These are phyloP conservation scores for Trichoderma parareesei DNA, from an alignment of 495 filamentous ascomycete genomes.

Conservation along the genomic window DNA sequence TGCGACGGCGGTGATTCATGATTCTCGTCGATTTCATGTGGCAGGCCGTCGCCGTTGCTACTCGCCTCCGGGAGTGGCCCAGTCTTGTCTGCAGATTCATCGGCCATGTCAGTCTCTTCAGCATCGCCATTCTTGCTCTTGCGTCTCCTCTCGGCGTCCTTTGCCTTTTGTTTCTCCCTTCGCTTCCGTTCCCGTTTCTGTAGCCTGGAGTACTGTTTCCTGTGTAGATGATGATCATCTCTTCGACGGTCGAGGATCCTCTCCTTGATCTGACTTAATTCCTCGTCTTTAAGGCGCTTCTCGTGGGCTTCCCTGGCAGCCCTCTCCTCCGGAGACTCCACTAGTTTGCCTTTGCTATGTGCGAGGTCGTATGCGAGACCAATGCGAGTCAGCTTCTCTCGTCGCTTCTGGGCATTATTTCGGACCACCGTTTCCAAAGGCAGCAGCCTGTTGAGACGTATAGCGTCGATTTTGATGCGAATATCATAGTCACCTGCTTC, in stretches of 20 bases:
- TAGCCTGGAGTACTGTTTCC: slow-evolving; percentile 20
- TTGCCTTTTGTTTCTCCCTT: slow-evolving; percentile 26
- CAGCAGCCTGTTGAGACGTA: slow-evolving; percentile 37
- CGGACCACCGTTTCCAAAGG: slow-evolving; percentile 64
- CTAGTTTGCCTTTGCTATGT: slow-evolving; percentile 64
- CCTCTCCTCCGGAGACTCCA: slow-evolving; percentile 60
- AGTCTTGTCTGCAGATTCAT: background rate
- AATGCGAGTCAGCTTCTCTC: slow-evolving; percentile 77
- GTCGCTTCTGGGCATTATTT: slow-evolving; percentile 48
- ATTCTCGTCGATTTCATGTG: slow-evolving; percentile 15
- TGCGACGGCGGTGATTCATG: background rate
- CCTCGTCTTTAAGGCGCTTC: slow-evolving; percentile 39
- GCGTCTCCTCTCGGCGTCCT: background rate
- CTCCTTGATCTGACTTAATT: slow-evolving; percentile 43
- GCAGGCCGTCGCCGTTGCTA: background rate
- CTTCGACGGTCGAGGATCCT: slow-evolving; percentile 37
- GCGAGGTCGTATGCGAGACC: slow-evolving; percentile 79
- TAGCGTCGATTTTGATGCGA: slow-evolving; percentile 70
- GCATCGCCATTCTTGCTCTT: background rate
- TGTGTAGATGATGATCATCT: slow-evolving; percentile 17
- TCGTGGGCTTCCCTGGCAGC: slow-evolving; percentile 33
- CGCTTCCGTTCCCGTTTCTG: slow-evolving; percentile 21
- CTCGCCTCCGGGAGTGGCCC: too few species aligned
- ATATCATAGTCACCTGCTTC: slow-evolving; percentile 76
- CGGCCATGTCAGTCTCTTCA: slow-evolving; percentile 9